Percentiles rank a stretch among this genome's conserved stretches.
Conservation (phyloP, 768 basidiomycete species). For the Filobasidium wieringae region DNA sequence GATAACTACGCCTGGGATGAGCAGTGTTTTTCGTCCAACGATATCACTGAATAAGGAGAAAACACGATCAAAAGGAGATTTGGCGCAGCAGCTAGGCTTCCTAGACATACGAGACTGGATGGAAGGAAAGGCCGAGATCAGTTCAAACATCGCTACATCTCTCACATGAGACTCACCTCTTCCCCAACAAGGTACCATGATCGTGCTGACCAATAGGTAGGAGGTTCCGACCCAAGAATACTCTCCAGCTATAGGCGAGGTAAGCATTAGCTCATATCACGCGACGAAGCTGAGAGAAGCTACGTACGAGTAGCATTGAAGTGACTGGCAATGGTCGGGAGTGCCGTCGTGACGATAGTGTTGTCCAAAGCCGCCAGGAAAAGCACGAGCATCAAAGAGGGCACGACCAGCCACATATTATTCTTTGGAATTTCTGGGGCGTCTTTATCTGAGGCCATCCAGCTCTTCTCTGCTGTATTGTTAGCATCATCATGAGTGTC, state of each 20-base stretch:
- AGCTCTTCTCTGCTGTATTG: neutral
- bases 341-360: slow-evolving; percentile 27
- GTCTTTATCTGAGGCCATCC: slow-evolving; percentile 11
- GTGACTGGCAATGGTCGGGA: slow-evolving; percentile 30
- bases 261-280: neutral
- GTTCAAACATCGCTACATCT: neutral
- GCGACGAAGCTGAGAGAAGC: neutral
- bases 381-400: slow-evolving; percentile 19
- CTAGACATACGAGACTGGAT: neutral
- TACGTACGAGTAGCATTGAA: slow-evolving; percentile 26
- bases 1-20: slow-evolving; percentile 22
- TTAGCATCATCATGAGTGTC: neutral
- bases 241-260: neutral
- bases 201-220: slow-evolving; percentile 28
- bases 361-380: slow-evolving; percentile 32
- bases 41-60: slow-evolving; percentile 25
- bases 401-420: slow-evolving; percentile 22
- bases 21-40: slow-evolving; percentile 28
- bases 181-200: slow-evolving; percentile 31
- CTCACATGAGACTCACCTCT: slow-evolving; percentile 2
- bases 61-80: too few species aligned
- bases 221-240: slow-evolving; percentile 34
- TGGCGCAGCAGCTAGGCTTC: neutral
- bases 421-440: slow-evolving; percentile 20
- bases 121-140: neutral